Base-by-base conservation (phyloP, 2,329 filamentous ascomycete genomes). In the Alternaria dauci region DNA sequence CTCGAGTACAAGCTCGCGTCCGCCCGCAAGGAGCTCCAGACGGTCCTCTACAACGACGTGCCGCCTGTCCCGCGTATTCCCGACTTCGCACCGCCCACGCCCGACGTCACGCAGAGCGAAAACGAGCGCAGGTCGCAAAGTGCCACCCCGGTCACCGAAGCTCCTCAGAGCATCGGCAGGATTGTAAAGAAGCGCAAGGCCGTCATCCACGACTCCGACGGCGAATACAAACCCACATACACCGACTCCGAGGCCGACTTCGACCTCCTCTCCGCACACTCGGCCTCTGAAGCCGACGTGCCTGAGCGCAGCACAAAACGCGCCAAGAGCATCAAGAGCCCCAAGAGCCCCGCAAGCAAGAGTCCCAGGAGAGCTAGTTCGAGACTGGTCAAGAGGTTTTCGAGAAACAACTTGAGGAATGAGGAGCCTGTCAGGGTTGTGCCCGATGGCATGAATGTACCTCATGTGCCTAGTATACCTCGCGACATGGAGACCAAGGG, bases 1-100 rank as follows among this genome's bases (percentile, higher is more conserved):
- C 81, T 89, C 12, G 87, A 89, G 67, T 73, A 79, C 12, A 88
- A 88, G 70, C 81, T 89, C 30, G 79, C 85, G 16, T 80, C 81
- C 36, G 86, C 86, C 8, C 81, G 85, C 34, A 81, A 81, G 50
- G 84, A 89, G 72, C 80, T 89, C 25, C 78, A 81, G 32, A 77
- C 83, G 5, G 79, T 84, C 39, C 75, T 85, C 16, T 59, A 61
- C 23, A 80, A 83, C 26, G 80, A 84, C 38, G 71, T 77, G 7
- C 77, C 78, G 6, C 78, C 80, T 1, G 65, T 76, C 18, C 80
- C 80, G 0, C 70, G 76, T 14, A 51, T 81, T 30, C 75, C 74
- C 20, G 69, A 68, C 44, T 65, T 76, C 23, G 57, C 80, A 25
- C 71, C 71, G 25, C 75, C 72, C 43, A 65, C 66, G 3, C 63